These are phyloP conservation scores for Fibroporia radiculosa DNA, from an alignment of 768 basidiomycete genomes.

Conservation along the genomic window DNA sequence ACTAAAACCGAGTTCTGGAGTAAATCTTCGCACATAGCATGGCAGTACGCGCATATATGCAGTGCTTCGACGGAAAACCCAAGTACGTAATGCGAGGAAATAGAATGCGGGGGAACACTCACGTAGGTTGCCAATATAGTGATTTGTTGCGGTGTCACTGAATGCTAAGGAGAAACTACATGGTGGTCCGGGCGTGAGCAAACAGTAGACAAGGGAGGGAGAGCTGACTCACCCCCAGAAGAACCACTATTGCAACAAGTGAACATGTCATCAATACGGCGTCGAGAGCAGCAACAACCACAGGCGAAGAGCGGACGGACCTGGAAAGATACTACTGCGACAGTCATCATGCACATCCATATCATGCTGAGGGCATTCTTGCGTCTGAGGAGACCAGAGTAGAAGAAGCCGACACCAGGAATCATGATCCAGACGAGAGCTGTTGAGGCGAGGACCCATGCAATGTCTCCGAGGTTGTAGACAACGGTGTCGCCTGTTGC, in stretches of 20 bases:
- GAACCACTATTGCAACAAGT: constrained; percentile 70
- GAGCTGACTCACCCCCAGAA: constrained; percentile 66
- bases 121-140: constrained; percentile 83
- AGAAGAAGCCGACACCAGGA: constrained; percentile 73
- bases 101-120: constrained; percentile 19
- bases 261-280: neutral
- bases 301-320: constrained; percentile 28
- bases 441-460: constrained; percentile 63
- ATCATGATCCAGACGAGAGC: constrained; percentile 74
- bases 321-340: constrained; percentile 82
- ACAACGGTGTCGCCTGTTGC: constrained; percentile 18
- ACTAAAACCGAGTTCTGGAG: no score
- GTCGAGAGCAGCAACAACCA: neutral
- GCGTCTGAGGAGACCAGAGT: constrained; percentile 82
- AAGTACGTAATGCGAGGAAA: no score
- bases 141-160: constrained; percentile 45
- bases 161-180: constrained; percentile 74
- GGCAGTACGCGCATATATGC: no score
- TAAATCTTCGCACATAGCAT: no score
- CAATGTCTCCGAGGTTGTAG: constrained; percentile 60
- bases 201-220: neutral
- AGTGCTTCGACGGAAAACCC: no score
- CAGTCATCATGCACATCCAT: constrained; percentile 65
- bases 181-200: neutral
- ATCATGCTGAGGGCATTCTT: constrained; percentile 95